Evolutionary conservation across 73 alveolate species (phyloP).

Genomic region (Loxodes magnus): DNA sequence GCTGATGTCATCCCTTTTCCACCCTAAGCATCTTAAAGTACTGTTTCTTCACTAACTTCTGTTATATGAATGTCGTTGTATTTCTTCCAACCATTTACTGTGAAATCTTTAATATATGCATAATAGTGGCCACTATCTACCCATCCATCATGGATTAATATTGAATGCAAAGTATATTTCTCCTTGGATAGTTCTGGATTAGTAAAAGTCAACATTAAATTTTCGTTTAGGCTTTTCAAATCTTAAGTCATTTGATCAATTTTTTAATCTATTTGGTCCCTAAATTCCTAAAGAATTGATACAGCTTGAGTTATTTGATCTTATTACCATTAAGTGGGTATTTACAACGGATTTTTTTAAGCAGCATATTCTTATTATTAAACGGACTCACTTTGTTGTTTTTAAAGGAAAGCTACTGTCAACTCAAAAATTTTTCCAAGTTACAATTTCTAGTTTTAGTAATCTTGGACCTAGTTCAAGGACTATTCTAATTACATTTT

Average conservation of each 20-base stretch:
- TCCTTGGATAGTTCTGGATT: conserved; percentile 19
- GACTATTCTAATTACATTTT: conserved; percentile 14
- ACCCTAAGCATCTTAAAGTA: conserved; percentile 49
- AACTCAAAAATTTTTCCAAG: conserved; percentile 2
- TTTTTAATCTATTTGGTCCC: conserved; percentile 1
- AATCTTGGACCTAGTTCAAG: conserved; percentile 11
- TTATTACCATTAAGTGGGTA: neutral
- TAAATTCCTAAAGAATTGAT: conserved; percentile 8
- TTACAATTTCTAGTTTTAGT: conserved; percentile 14
- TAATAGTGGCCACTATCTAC: conserved; percentile 95
- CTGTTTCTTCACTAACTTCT: conserved; percentile 42
- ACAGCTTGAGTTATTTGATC: neutral
- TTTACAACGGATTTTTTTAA: neutral
- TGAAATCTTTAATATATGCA: conserved; percentile 67
- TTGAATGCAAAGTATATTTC: conserved; percentile 56
- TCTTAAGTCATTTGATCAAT: conserved; percentile 9
- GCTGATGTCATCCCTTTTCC: conserved; percentile 49
- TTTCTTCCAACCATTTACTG: conserved; percentile 33
- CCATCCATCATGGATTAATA: conserved; percentile 84
- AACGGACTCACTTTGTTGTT: neutral
- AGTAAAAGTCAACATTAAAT: conserved; percentile 21
- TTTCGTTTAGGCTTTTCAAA: conserved; percentile 20
- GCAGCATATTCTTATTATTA: neutral
- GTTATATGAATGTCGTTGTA: conserved; percentile 57
- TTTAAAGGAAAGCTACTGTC: neutral